Conservation (phyloP, 495 filamentous ascomycete genomes). For the Penicillium lagena region DNA sequence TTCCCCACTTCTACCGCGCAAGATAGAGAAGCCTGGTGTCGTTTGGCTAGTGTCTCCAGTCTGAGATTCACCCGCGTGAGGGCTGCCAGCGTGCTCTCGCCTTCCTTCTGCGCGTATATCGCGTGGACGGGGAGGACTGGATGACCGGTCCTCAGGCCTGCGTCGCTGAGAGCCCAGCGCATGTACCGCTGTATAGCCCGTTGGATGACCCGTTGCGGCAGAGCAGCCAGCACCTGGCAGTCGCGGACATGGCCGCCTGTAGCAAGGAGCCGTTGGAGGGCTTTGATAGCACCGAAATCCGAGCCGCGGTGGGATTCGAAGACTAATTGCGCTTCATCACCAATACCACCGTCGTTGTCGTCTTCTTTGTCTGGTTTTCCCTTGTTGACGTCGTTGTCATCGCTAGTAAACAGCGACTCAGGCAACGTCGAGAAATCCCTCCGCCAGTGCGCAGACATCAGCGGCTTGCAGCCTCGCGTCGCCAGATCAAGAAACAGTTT, state of each 20-base stretch:
- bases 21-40: constrained; percentile 13
- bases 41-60: constrained; percentile 20
- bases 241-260: constrained; percentile 37
- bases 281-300: constrained; percentile 32
- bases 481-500: constrained; percentile 48
- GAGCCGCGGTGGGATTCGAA: constrained; percentile 37
- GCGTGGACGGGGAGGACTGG: constrained; percentile 24
- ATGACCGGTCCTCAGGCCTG: constrained; percentile 12
- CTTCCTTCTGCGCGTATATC: constrained; percentile 21
- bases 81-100: constrained; percentile 22
- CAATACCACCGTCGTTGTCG: too few relatives aligned
- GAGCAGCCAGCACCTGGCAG: constrained; percentile 15
- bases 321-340: constrained; percentile 18
- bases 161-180: constrained; percentile 38
- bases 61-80: constrained; percentile 21
- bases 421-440: constrained; percentile 58
- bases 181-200: constrained; percentile 30
- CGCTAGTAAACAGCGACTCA: constrained; percentile 44
- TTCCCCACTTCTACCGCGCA: too few relatives aligned
- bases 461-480: constrained; percentile 54
- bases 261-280: constrained; percentile 29
- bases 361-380: constrained; percentile 18
- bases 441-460: constrained; percentile 49
- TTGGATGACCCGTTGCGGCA: constrained; percentile 25
- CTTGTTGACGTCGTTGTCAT: not conserved